Evolutionary conservation across 192 early-diverging fungal genomes (phyloP), one percentile per base, ranked within the genome.

Genomic region (Coemansia sp.): DNA sequence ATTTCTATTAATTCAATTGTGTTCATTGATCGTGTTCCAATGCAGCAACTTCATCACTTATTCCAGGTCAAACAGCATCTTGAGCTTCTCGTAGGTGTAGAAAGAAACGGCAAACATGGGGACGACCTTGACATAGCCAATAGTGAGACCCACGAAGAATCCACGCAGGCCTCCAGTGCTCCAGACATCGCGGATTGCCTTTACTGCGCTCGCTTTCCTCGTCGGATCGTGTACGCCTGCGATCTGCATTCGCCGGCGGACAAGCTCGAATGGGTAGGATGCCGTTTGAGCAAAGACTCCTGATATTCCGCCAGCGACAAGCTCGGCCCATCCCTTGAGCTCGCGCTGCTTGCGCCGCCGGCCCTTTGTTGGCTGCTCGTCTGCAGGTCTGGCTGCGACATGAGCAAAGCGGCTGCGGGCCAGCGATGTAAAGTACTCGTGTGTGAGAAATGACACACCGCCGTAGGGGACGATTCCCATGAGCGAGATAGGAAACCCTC

Each of bases 381-480:
- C 77, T 7, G 66, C 43, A 11, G 78, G 55, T 24, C 40, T 66
- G 31, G 76, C 70, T 24, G 88, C 82, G 49, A 84, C 65, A 5
- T 63, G 65, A 3, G 80, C 76, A 54, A 81, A 86, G 7, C 73
- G 55, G 13, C 85, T 75, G 15, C 89, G 87, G 47, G 87, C 87
- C 78, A 91, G 75, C 15, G 89, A 71, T 55, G 87, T 91, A 29
- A 94, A 41, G 10, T 84, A 80, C 76, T 96, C 91, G 78, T 99
- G 93, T n/a, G 88, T 91, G 72, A 92, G 89, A 79, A 99, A 99
- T 12, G 94, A 95, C 2, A 94, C 94, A 40, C 97, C 97, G 20
- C 95, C 97, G 71, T 99, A 99, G 4, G 97, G 97, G 20, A 98
- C 88, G 87, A 99, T 99, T 11, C 97, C 97, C 70, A 87, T 87